Percentiles rank a stretch among this genome's conserved stretches.
phyloP scores from a whole-genome alignment of 495 filamentous ascomycete species.

The Penicillium canariense region DNA sequence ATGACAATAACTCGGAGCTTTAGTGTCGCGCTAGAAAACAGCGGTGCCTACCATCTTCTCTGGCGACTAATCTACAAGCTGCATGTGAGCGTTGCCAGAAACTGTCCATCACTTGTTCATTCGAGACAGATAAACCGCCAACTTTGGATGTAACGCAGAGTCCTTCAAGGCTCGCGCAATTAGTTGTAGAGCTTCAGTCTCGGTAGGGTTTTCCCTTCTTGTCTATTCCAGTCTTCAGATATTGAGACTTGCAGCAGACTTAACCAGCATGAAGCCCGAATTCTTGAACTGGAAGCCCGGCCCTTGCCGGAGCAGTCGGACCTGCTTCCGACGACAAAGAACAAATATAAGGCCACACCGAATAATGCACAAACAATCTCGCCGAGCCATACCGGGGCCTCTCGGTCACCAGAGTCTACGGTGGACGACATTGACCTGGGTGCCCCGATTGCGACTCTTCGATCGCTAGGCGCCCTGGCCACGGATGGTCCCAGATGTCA shows the following conservation, averaged over 20 bases:
- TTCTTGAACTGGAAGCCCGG: conserved; percentile 10
- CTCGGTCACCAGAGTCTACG: conserved; percentile 3
- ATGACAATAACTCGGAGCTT: background rate
- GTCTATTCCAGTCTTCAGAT: background rate
- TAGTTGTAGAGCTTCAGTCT: conserved; percentile 18
- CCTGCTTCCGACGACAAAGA: background rate
- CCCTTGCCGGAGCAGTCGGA: background rate
- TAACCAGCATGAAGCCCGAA: conserved; percentile 20
- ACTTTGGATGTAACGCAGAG: conserved; percentile 10
- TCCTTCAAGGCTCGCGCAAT: conserved; percentile 13
- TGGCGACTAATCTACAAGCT: conserved; percentile 1
- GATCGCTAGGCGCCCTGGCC: conserved; percentile 13
- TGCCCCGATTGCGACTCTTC: conserved; percentile 19
- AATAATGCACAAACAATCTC: conserved; percentile 3
- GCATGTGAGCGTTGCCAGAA: conserved; percentile 17
- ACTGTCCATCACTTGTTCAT: conserved; percentile 14
- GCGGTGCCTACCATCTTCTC: conserved; percentile 8
- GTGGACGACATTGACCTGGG: conserved; percentile 17
- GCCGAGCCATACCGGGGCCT: background rate
- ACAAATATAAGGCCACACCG: background rate
- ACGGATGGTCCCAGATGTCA: background rate
- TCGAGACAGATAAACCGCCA: conserved; percentile 12
- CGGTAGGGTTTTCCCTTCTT: conserved; percentile 3
- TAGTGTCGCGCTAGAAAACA: conserved; percentile 24
- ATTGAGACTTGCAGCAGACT: conserved; percentile 7